phyloP scores from a whole-genome alignment of 139 green algal species.

The Chlamydomonas asymmetrica region DNA sequence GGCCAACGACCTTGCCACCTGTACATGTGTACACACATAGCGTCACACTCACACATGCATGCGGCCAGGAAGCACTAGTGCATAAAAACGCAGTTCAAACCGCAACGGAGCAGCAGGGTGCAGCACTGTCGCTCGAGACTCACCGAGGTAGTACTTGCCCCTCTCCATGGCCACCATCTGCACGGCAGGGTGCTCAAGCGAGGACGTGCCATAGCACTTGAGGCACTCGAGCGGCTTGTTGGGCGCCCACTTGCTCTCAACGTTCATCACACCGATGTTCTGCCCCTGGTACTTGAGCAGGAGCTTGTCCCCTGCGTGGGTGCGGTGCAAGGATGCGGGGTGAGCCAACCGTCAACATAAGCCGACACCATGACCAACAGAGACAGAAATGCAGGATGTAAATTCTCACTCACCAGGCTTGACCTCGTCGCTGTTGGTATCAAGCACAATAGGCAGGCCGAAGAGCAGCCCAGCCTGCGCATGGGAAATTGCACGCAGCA shows the following conservation, averaged over 20 bases:
- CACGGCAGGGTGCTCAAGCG: conserved; percentile 83
- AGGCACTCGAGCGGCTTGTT: conserved; percentile 80
- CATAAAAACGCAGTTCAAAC: no score
- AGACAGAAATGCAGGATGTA: not conserved
- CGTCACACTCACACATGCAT: no score
- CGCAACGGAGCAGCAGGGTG: not conserved
- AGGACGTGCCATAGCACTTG: conserved; percentile 83
- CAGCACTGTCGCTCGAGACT: no score
- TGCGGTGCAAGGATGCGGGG: not conserved
- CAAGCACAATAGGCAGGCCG: conserved; percentile 84
- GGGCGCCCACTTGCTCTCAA: conserved; percentile 69
- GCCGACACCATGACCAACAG: not conserved
- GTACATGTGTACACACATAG: no score
- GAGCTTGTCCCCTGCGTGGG: conserved; percentile 23
- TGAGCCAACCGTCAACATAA: not conserved
- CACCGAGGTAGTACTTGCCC: conserved; percentile 79
- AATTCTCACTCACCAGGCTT: conserved; percentile 4
- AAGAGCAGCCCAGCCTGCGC: conserved; percentile 63
- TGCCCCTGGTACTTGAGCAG: conserved; percentile 73
- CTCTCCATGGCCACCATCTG: conserved; percentile 86
- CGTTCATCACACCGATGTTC: conserved; percentile 64
- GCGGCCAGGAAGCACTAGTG: not conserved
- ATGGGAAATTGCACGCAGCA: no score
- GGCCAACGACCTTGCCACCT: conserved; percentile 69
- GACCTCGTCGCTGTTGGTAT: conserved; percentile 76